These are phyloP conservation scores for Coccinonectria pachysandricola DNA, from an alignment of 2,329 filamentous ascomycete genomes.

Conservation along the genomic window DNA sequence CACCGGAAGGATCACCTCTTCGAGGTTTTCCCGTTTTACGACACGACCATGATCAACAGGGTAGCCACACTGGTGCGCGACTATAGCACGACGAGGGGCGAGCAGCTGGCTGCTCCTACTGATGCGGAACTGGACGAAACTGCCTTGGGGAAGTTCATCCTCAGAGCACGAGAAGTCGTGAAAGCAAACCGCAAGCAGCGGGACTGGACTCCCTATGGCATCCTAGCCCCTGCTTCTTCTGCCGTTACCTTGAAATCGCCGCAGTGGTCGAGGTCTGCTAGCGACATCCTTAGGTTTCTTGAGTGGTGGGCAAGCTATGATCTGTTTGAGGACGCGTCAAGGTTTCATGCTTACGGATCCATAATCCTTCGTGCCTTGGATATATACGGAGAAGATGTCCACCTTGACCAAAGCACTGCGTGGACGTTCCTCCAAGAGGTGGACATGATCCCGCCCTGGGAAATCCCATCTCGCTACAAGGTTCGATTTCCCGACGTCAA, in stretches of 20 bases:
- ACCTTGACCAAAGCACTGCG: slow-evolving; percentile 32
- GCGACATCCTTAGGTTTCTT: slow-evolving; percentile 55
- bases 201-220: slow-evolving; percentile 39
- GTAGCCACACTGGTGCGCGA: slow-evolving; percentile 24
- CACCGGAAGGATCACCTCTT: slow-evolving; percentile 46
- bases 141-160: slow-evolving; percentile 34
- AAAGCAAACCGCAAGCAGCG: slow-evolving; percentile 39
- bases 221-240: slow-evolving; percentile 22
- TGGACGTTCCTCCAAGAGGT: slow-evolving; percentile 68
- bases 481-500: slow-evolving; percentile 40
- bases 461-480: slow-evolving; percentile 54
- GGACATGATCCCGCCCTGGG: slow-evolving; percentile 60
- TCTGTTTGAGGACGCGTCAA: slow-evolving; percentile 41
- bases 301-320: slow-evolving; percentile 55
- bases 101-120: slow-evolving; percentile 7
- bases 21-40: slow-evolving; percentile 36
- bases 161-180: slow-evolving; percentile 39
- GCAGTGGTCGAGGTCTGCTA: slow-evolving; percentile 22
- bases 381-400: slow-evolving; percentile 44
- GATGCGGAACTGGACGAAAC: slow-evolving; percentile 10
- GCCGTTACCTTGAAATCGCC: slow-evolving; percentile 8
- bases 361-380: slow-evolving; percentile 51
- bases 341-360: slow-evolving; percentile 51
- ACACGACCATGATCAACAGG: slow-evolving; percentile 20
- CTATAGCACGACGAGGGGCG: slow-evolving; percentile 16